Base-by-base conservation (phyloP, 805 yeast genomes). In the Metschnikowia proteae region DNA sequence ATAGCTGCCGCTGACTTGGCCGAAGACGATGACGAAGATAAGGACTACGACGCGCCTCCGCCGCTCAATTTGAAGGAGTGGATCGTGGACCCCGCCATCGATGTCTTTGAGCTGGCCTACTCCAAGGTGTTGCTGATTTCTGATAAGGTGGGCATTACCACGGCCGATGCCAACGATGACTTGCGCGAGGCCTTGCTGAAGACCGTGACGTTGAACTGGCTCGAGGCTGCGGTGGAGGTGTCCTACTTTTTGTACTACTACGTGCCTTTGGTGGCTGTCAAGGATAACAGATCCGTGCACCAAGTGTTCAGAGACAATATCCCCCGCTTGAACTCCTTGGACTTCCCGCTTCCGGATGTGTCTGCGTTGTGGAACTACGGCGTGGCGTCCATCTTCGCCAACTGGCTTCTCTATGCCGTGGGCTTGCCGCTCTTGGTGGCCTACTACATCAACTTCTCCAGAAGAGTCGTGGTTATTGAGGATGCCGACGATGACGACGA, bases 401-500 rank as follows among this genome's bases (percentile, higher is more conserved):
- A 55, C 51, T 80, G 83, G 83, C 43, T 56, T n/a, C 33, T 70
- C 4, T 58, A 66, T 41, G 64, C 81, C 5, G 60, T 75, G 36
- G 51, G 63, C 5, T 46, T 73, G 29, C 84, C 84, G 35, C 60
- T 67, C 50, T 30, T 68, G 36, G 55, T 65, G 32, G 74, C 82
- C 13, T 80, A 76, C 64, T 80, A 76, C 64, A 57, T 80, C 57
- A 80, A 80, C 64, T 78, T 78, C 58, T 67, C 82, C 48, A 66
- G 71, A 61, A 66, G 76, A 60, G 63, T 66, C 34, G 62, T 68
- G 43, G 64, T 60, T 26, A 58, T 64, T 46, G 69, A 67, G 53
- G 53, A 52, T 25, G 46, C 45, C 31, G 46, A 33, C 11, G 50
- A 47, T 25, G 51, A 46, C 36, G 51, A 51, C 23, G 52, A 53